phyloP scores from a whole-genome alignment of 108 stramenopile genomes.

The Cyclotella sp. region DNA sequence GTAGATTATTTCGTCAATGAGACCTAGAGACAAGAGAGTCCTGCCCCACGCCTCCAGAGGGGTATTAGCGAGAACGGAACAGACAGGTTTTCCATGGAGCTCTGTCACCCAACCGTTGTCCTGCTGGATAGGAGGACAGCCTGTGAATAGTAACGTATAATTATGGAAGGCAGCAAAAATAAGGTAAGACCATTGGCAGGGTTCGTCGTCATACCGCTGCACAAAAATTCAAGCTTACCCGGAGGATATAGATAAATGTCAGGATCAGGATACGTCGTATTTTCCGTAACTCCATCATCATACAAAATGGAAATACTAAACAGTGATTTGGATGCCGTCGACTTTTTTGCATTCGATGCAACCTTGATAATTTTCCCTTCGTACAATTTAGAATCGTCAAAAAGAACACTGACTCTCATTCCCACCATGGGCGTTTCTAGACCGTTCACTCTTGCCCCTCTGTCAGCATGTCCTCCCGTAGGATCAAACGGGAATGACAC shows the following conservation, averaged over 20 bases:
- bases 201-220: neutral
- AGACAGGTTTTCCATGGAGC: conserved; percentile 72
- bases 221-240: conserved; percentile 54
- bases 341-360: conserved; percentile 27
- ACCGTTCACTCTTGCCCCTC: neutral
- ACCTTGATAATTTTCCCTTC: conserved; percentile 67
- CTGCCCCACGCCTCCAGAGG: conserved; percentile 87
- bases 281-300: conserved; percentile 81
- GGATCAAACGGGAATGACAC: conserved; percentile 65
- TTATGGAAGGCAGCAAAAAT: neutral
- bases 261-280: conserved; percentile 74
- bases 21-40: conserved; percentile 67
- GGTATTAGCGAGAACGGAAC: conserved; percentile 59
- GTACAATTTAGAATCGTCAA: conserved; percentile 64
- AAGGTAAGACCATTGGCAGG: neutral
- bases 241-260: conserved; percentile 74
- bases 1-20: conserved; percentile 80
- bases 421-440: conserved; percentile 39
- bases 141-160: neutral
- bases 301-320: conserved; percentile 68
- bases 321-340: conserved; percentile 24
- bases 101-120: conserved; percentile 57
- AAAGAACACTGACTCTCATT: conserved; percentile 78
- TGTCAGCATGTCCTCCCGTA: neutral
- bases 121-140: conserved; percentile 47